These are phyloP conservation scores for Phaeophleospora eucalypticola DNA, from an alignment of 2,329 filamentous ascomycete species.

Conservation along the genomic window DNA sequence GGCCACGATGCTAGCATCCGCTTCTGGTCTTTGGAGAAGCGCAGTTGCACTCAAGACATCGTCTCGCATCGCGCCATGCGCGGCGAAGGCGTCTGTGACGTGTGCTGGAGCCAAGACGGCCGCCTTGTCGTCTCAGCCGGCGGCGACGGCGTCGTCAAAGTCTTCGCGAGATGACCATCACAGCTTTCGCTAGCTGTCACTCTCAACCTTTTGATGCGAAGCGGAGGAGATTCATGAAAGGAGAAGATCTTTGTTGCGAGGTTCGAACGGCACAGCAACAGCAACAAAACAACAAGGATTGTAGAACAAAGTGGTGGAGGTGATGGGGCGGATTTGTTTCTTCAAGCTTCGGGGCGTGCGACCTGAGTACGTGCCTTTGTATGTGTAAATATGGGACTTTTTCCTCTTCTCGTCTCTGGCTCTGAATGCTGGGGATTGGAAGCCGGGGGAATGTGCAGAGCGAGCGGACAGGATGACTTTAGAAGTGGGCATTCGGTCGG, in stretches of 20 bases:
- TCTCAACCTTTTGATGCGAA: too few species aligned
- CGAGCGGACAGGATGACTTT: background rate
- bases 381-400: background rate
- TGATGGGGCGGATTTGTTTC: too few species aligned
- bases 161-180: constrained; percentile 54
- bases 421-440: background rate
- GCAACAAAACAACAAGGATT: background rate
- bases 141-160: constrained; percentile 93
- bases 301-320: too few species aligned
- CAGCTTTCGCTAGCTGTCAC: background rate
- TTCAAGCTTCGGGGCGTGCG: background rate
- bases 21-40: constrained; percentile 96
- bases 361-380: background rate
- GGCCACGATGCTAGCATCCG: constrained; percentile 93
- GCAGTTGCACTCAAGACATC: constrained; percentile 91
- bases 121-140: constrained; percentile 92
- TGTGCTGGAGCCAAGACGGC: constrained; percentile 94
- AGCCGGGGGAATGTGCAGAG: background rate
- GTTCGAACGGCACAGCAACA: background rate
- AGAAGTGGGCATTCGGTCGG: background rate
- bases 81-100: constrained; percentile 88
- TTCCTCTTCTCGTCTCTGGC: background rate
- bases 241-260: background rate
- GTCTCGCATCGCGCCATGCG: constrained; percentile 91
- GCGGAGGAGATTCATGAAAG: background rate